These are phyloP conservation scores for Verticillium longisporum DNA, from an alignment of 2,329 filamentous ascomycete species.

Conservation along the genomic window DNA sequence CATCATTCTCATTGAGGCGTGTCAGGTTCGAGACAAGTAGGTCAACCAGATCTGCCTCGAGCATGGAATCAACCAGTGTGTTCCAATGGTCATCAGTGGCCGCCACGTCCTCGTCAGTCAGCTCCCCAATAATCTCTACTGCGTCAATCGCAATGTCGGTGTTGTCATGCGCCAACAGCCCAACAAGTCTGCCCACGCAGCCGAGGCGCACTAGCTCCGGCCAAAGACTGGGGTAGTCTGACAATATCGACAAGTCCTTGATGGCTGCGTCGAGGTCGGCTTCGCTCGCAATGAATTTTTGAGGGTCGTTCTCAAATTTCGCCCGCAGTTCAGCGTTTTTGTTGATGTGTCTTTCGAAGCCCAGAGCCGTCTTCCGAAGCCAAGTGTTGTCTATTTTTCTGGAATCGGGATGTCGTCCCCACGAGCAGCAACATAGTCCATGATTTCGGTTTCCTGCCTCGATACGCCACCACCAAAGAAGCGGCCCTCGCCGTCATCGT, in stretches of 20 bases:
- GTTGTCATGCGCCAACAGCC: slow-evolving; percentile 87
- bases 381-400: slow-evolving; percentile 65
- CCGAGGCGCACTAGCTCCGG: slow-evolving; percentile 71
- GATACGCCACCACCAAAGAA: slow-evolving; percentile 94
- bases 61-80: slow-evolving; percentile 58
- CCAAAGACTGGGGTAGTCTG: slow-evolving; percentile 81
- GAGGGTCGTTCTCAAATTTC: slow-evolving; percentile 72
- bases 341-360: slow-evolving; percentile 84
- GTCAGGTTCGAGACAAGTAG: slow-evolving; percentile 72
- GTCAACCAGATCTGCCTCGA: slow-evolving; percentile 65
- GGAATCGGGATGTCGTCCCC: slow-evolving; percentile 23
- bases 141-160: slow-evolving; percentile 92
- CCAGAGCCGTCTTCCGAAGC: slow-evolving; percentile 73
- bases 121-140: slow-evolving; percentile 81
- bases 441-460: slow-evolving; percentile 69
- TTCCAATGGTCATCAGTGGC: slow-evolving; percentile 79
- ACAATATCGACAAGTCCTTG: slow-evolving; percentile 77
- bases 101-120: slow-evolving; percentile 88
- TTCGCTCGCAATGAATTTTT: slow-evolving; percentile 79
- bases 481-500: slow-evolving; percentile 72
- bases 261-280: slow-evolving; percentile 86
- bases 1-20: slow-evolving; percentile 67
- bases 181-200: slow-evolving; percentile 66
- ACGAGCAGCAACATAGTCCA: slow-evolving; percentile 72
- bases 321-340: slow-evolving; percentile 87